Percentiles rank a stretch among this genome's conserved stretches.
phyloP scores from a whole-genome alignment of 306 rosid genomes.

The Cicer chorassanicum region DNA sequence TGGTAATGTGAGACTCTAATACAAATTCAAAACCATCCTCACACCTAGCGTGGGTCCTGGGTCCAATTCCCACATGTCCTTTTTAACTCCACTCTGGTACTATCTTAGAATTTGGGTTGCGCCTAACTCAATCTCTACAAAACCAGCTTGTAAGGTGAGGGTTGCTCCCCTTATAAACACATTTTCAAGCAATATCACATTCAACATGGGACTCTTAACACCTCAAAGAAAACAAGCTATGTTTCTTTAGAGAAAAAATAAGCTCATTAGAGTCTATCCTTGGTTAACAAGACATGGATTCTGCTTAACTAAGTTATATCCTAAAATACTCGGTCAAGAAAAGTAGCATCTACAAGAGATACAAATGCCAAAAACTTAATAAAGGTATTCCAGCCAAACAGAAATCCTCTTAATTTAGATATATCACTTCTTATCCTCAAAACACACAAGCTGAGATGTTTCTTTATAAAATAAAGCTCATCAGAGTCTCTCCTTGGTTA shows the following conservation, averaged over 20 bases:
- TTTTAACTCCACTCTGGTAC: no score
- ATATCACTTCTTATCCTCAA: not conserved
- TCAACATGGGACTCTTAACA: not conserved
- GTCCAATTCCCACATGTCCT: no score
- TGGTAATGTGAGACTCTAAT: no score
- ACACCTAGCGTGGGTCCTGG: no score
- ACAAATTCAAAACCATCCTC: no score
- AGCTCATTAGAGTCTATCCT: slow-evolving; percentile 30
- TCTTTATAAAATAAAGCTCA: slow-evolving; percentile 3
- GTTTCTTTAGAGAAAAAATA: not conserved
- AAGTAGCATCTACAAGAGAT: not conserved
- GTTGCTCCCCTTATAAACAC: no score
- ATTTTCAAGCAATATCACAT: no score
- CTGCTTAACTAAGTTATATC: not conserved
- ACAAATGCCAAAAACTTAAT: slow-evolving; percentile 2
- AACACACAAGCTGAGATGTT: not conserved
- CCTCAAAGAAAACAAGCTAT: slow-evolving; percentile 25
- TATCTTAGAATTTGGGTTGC: no score
- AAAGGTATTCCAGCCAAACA: not conserved
- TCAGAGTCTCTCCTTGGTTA: not conserved
- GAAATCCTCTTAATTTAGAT: not conserved
- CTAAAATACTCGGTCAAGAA: not conserved
- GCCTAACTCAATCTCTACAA: no score
- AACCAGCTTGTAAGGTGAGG: no score
- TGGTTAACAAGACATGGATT: slow-evolving; percentile 28